A percentile compares a stretch with the other conserved stretches of the same genome.
phyloP scores from a whole-genome alignment of 768 basidiomycete species.

The Suillus spraguei region DNA sequence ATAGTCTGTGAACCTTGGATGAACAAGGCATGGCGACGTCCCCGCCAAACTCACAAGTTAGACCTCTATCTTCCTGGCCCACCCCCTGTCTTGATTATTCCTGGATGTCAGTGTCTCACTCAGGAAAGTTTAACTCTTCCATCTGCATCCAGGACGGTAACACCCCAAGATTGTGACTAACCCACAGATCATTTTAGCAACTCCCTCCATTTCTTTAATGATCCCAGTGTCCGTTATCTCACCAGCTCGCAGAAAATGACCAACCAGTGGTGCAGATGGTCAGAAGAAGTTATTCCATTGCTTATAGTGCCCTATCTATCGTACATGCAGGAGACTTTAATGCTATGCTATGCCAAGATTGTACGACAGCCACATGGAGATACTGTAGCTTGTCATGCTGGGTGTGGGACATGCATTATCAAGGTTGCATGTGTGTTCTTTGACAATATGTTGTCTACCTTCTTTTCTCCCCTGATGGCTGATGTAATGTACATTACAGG shows the following conservation, averaged over 20 bases:
- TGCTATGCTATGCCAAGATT: not conserved
- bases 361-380: too few relatives aligned
- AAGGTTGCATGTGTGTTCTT: conserved; percentile 7
- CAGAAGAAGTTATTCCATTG: conserved; percentile 1
- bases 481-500: conserved; percentile 5
- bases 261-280: conserved; percentile 8
- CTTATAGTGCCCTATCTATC: conserved; percentile 7
- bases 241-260: conserved; percentile 7
- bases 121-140: not conserved
- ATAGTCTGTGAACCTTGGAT: not conserved
- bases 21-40: not conserved
- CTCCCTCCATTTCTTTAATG: not conserved
- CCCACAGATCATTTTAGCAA: not conserved
- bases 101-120: not conserved
- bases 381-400: conserved; percentile 1
- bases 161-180: not conserved
- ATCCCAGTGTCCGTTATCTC: not conserved
- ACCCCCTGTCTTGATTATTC: not conserved
- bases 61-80: conserved; percentile 3
- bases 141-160: not conserved
- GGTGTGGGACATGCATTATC: not conserved
- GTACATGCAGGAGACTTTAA: not conserved
- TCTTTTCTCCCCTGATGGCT: not conserved
- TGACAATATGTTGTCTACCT: conserved; percentile 2
- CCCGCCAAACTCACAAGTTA: not conserved